Percentiles rank a stretch among this genome's conserved stretches.
phyloP scores from a whole-genome alignment of 805 yeast genomes.

The Lipomyces orientalis region DNA sequence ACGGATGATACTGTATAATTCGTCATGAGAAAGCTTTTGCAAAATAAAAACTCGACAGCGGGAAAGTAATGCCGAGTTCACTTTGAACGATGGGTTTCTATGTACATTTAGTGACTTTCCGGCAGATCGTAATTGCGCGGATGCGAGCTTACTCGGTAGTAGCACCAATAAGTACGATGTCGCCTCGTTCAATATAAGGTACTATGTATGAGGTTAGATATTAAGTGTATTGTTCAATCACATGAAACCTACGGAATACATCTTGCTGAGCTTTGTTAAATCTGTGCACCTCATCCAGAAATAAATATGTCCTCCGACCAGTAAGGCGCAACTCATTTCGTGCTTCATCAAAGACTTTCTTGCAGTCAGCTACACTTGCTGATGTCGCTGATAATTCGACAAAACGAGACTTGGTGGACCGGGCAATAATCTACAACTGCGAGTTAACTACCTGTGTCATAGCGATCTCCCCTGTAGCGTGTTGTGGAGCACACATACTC shows the following conservation, averaged over 20 bases:
- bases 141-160: slow-evolving; percentile 69
- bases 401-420: slow-evolving; percentile 60
- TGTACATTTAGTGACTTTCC: neutral
- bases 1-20: slow-evolving; percentile 58
- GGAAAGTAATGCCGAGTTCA: slow-evolving; percentile 81
- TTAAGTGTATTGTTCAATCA: neutral
- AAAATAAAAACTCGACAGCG: slow-evolving; percentile 82
- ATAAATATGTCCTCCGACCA: slow-evolving; percentile 67
- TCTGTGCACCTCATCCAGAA: slow-evolving; percentile 92
- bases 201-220: slow-evolving; percentile 42
- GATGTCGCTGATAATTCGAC: slow-evolving; percentile 87
- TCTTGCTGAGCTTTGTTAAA: slow-evolving; percentile 89
- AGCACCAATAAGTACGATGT: slow-evolving; percentile 86
- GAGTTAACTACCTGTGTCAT: neutral
- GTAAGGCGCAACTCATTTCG: slow-evolving; percentile 53
- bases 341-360: slow-evolving; percentile 63
- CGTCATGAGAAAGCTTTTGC: slow-evolving; percentile 55
- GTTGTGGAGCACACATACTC: slow-evolving; percentile 44
- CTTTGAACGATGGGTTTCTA: slow-evolving; percentile 75
- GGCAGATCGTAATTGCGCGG: slow-evolving; percentile 13
- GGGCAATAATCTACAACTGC: slow-evolving; percentile 57
- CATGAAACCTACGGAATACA: slow-evolving; percentile 52
- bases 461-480: neutral
- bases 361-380: slow-evolving; percentile 68
- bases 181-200: slow-evolving; percentile 84